phyloP scores from a whole-genome alignment of 768 basidiomycete genomes.

The Phaffia australis region DNA sequence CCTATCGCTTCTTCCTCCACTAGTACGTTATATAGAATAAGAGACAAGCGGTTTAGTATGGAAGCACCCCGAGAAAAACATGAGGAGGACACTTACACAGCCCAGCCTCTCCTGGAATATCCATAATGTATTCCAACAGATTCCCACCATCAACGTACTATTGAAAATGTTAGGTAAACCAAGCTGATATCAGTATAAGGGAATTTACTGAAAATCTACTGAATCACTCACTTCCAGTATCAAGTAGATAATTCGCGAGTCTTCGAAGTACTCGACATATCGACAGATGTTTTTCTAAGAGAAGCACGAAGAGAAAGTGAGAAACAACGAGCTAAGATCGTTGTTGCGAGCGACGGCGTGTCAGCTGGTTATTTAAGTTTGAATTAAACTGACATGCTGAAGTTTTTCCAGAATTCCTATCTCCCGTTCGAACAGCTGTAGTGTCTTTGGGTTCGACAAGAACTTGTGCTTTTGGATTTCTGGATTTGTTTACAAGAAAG shows the following conservation, averaged over 20 bases:
- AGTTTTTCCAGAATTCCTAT: constrained; percentile 67
- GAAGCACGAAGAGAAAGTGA: too few relatives aligned
- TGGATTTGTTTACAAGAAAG: neutral
- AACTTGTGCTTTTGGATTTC: constrained; percentile 25
- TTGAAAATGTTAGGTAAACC: constrained; percentile 47
- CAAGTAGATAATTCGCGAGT: constrained; percentile 44
- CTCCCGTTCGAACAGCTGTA: constrained; percentile 52
- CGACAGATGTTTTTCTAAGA: constrained; percentile 62
- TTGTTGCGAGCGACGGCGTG: constrained; percentile 4
- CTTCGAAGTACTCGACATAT: constrained; percentile 63
- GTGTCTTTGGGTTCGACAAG: constrained; percentile 31
- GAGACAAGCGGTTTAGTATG: neutral
- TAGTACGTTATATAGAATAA: constrained; percentile 12
- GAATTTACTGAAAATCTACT: neutral
- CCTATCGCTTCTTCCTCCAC: constrained; percentile 47
- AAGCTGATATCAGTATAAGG: neutral
- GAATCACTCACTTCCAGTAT: constrained; percentile 17
- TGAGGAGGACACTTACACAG: neutral
- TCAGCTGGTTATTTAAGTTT: neutral
- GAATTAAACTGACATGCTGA: constrained; percentile 45
- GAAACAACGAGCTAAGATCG: too few relatives aligned
- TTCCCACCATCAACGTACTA: constrained; percentile 83
- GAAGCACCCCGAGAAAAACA: constrained; percentile 31
- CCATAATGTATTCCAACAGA: constrained; percentile 61
- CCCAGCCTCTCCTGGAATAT: constrained; percentile 29